phyloP scores from a whole-genome alignment of 169 alveolate species.

The Pseudocohnilembus persalinus region DNA sequence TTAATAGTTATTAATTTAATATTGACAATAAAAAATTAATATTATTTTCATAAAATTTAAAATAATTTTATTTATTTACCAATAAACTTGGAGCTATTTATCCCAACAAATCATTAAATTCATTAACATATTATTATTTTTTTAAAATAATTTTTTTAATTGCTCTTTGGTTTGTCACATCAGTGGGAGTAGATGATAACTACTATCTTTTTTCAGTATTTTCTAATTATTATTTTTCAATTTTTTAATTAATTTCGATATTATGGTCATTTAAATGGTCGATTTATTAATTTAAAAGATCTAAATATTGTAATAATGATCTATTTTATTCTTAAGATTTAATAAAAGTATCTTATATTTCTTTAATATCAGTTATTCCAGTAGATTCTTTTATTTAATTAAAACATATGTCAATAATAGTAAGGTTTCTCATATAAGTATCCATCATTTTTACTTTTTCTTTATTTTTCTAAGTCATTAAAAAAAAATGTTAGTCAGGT shows the following conservation, averaged over 20 bases:
- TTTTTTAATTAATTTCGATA: constrained; percentile 39
- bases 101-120: constrained; percentile 15
- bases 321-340: constrained; percentile 78
- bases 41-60: no score
- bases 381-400: constrained; percentile 71
- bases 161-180: constrained; percentile 29
- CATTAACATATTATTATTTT: constrained; percentile 20
- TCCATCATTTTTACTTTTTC: constrained; percentile 72
- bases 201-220: constrained; percentile 31
- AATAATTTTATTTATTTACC: no score
- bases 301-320: constrained; percentile 61
- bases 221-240: constrained; percentile 33
- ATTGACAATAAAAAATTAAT: no score
- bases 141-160: constrained; percentile 12
- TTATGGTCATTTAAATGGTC: constrained; percentile 63
- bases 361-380: constrained; percentile 71
- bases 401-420: constrained; percentile 71
- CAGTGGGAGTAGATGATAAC: constrained; percentile 29
- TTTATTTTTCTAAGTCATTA: constrained; percentile 37
- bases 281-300: constrained; percentile 65
- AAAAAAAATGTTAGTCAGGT: no score
- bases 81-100: not conserved
- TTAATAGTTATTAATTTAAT: no score
- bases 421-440: constrained; percentile 62
- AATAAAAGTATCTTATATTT: constrained; percentile 76